A percentile compares a stretch with the other conserved stretches of the same genome.
phyloP scores from a whole-genome alignment of 2,329 filamentous ascomycete genomes.

The Alternaria postmessia region DNA sequence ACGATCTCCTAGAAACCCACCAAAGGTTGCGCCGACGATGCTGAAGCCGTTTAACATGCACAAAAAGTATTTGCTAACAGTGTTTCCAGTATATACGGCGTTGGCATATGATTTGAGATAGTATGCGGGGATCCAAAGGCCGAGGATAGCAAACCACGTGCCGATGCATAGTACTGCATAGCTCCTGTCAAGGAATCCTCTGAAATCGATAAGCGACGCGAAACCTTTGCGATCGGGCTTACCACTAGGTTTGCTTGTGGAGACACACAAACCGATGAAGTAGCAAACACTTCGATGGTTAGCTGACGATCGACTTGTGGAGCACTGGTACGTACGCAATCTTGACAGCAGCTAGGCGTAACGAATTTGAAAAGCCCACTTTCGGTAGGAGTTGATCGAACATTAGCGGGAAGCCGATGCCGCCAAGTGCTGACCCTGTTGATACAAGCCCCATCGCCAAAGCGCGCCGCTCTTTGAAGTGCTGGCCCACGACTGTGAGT shows the following conservation, averaged over 20 bases:
- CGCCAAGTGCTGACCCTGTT: constrained; percentile 52
- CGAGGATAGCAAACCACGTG: constrained; percentile 40
- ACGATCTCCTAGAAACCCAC: constrained; percentile 62
- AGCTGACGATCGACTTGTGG: not conserved
- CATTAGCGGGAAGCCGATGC: constrained; percentile 65
- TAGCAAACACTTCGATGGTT: constrained; percentile 57
- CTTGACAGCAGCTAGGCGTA: constrained; percentile 68
- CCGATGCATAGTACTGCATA: constrained; percentile 43
- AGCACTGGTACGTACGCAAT: constrained; percentile 25
- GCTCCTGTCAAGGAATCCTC: constrained; percentile 43
- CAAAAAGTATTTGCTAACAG: constrained; percentile 59
- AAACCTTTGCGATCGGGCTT: constrained; percentile 29
- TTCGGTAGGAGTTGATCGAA: constrained; percentile 63
- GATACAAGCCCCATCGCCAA: constrained; percentile 55
- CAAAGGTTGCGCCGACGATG: constrained; percentile 61
- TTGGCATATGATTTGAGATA: constrained; percentile 65
- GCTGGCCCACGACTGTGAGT: constrained; percentile 53
- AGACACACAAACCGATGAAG: constrained; percentile 48
- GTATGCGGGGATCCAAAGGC: constrained; percentile 42
- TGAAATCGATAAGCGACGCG: constrained; percentile 43
- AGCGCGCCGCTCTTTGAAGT: constrained; percentile 55
- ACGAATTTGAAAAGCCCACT: constrained; percentile 68
- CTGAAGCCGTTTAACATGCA: constrained; percentile 59
- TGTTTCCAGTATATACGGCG: constrained; percentile 58
- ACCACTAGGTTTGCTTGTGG: constrained; percentile 31